A percentile compares a stretch with the other conserved stretches of the same genome.
Evolutionary conservation across 2,329 filamentous ascomycete genomes (phyloP).

Genomic region (Massarina eburnea): DNA sequence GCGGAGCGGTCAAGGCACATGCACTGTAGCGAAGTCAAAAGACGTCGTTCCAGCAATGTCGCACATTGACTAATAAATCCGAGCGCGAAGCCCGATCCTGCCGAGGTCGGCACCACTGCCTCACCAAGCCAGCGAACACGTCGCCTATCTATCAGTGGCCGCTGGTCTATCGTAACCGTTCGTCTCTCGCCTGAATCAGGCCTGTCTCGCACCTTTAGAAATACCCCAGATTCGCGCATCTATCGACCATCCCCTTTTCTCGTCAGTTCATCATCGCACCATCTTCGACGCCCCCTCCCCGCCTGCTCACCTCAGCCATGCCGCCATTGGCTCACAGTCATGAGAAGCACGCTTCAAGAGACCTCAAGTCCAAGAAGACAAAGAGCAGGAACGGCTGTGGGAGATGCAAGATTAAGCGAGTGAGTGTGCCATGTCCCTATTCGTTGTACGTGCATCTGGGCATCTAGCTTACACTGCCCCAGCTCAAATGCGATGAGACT

Average conservation of each 20-base stretch:
- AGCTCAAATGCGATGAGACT: conserved; percentile 51
- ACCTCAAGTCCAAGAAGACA: conserved; percentile 36
- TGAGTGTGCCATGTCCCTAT: conserved; percentile 12
- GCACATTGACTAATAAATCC: not conserved
- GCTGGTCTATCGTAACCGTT: conserved; percentile 14
- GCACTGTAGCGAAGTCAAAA: conserved; percentile 6
- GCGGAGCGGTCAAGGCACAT: conserved; percentile 1
- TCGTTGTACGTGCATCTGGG: not conserved
- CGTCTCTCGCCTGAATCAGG: conserved; percentile 30
- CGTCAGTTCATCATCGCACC: conserved; percentile 5
- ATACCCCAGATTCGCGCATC: conserved; percentile 21
- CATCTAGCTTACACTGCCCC: conserved; percentile 18
- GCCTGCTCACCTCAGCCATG: conserved; percentile 21
- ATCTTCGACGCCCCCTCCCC: conserved; percentile 2
- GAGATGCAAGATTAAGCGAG: conserved; percentile 40
- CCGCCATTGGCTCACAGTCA: conserved; percentile 27
- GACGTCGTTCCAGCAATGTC: conserved; percentile 1
- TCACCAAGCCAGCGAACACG: conserved; percentile 8
- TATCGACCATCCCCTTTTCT: conserved; percentile 6
- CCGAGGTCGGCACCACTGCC: conserved; percentile 6
- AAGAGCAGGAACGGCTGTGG: conserved; percentile 40
- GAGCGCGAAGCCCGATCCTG: conserved; percentile 1
- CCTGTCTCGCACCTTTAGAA: conserved; percentile 22
- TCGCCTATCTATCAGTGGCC: conserved; percentile 15
- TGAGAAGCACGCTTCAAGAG: conserved; percentile 26